Percentiles rank a stretch among this genome's conserved stretches.
Evolutionary conservation across 352 stramenopile species (phyloP).

Genomic region (Phytophthora aleatoria): DNA sequence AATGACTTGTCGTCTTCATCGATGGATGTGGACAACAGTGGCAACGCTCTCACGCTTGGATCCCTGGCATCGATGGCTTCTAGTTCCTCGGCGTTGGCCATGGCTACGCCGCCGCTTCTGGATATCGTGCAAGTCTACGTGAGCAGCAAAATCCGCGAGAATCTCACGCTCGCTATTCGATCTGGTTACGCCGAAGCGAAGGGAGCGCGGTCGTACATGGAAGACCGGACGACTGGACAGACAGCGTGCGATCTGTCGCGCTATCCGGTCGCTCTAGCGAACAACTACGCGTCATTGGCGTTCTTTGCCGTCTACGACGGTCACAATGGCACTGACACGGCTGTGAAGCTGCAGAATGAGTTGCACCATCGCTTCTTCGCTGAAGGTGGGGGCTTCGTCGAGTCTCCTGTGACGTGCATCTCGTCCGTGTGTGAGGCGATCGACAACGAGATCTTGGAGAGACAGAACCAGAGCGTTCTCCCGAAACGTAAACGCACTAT

Average conservation of each 20-base stretch:
- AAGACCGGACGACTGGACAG: slow-evolving; percentile 75
- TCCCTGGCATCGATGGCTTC: slow-evolving; percentile 35
- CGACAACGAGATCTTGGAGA: slow-evolving; percentile 78
- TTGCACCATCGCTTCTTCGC: slow-evolving; percentile 80
- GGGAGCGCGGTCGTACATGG: slow-evolving; percentile 86
- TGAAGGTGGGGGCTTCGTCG: slow-evolving; percentile 54
- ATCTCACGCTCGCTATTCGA: slow-evolving; percentile 68
- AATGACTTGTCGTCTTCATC: slow-evolving; percentile 37
- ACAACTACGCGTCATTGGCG: slow-evolving; percentile 55
- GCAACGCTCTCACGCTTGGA: slow-evolving; percentile 24
- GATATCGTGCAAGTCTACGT: slow-evolving; percentile 87
- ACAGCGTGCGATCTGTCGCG: slow-evolving; percentile 48
- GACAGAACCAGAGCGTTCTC: slow-evolving; percentile 72
- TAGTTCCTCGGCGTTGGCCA: slow-evolving; percentile 22
- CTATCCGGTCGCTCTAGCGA: slow-evolving; percentile 42
- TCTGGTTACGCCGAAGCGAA: slow-evolving; percentile 88
- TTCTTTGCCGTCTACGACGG: slow-evolving; percentile 91
- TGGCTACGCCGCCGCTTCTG: slow-evolving; percentile 15
- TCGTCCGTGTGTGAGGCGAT: slow-evolving; percentile 58
- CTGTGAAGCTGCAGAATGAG: slow-evolving; percentile 74
- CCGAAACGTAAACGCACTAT: slow-evolving; percentile 72
- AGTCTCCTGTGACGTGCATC: slow-evolving; percentile 60
- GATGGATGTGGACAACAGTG: slow-evolving; percentile 34
- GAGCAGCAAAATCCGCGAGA: slow-evolving; percentile 88
- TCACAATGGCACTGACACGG: slow-evolving; percentile 86